phyloP scores from a whole-genome alignment of 345 rosid genomes.

The Eucalyptus caleyi region DNA sequence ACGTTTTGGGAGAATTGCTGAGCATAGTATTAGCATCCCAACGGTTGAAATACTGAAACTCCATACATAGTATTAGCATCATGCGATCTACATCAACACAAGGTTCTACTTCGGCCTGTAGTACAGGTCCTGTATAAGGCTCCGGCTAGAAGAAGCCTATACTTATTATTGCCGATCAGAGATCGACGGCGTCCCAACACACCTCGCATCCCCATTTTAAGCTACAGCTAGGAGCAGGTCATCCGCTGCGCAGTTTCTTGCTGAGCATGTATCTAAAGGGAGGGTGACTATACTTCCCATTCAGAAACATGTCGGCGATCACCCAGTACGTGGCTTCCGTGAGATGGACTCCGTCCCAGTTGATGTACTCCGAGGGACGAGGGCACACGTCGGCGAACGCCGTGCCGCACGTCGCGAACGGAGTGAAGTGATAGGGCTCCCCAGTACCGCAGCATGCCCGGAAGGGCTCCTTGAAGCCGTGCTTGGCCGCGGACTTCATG shows the following conservation, averaged over 20 bases:
- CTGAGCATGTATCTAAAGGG: conserved; percentile 33
- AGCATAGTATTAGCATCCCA: not conserved
- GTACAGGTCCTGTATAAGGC: not conserved
- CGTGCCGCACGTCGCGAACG: conserved; percentile 55
- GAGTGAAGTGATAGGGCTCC: conserved; percentile 55
- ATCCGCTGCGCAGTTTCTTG: conserved; percentile 2
- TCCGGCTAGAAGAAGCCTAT: not conserved
- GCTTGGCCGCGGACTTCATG: conserved; percentile 21
- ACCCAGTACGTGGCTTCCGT: conserved; percentile 82
- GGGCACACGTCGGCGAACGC: conserved; percentile 30
- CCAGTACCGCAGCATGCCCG: conserved; percentile 76
- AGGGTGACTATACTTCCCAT: conserved; percentile 48
- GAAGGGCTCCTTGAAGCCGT: conserved; percentile 58
- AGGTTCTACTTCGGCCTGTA: not conserved
- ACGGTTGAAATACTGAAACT: not conserved
- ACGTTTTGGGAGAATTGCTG: not conserved
- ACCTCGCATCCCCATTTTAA: not conserved
- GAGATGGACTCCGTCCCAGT: conserved; percentile 97
- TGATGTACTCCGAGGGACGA: conserved; percentile 49
- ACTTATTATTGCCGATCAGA: not conserved
- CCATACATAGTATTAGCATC: not conserved
- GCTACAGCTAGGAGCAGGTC: not conserved
- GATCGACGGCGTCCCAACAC: not conserved
- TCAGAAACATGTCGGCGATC: conserved; percentile 49
- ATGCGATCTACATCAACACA: not conserved